Base-by-base conservation (phyloP, 176 grass and related monocot species). In the Saccharum officinarum region DNA sequence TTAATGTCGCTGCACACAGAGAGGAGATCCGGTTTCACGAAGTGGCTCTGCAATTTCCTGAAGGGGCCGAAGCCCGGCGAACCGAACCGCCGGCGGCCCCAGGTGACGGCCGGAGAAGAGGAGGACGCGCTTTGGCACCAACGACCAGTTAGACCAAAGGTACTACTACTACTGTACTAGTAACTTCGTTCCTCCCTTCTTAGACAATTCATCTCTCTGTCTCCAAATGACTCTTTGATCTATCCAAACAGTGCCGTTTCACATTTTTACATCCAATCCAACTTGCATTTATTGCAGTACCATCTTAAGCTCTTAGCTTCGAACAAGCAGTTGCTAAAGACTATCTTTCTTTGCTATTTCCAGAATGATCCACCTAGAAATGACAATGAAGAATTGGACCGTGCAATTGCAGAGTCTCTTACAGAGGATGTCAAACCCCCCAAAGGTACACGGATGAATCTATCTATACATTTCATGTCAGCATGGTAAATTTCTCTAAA, bases 41-140 rank as follows among this genome's bases (percentile, higher is more conserved):
- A 92, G 92, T 99, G 94, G 97, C 91, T 99, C 73, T 88, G 86
- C 86, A 87, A 84, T 76, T 86, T 96, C 89, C 84, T 99, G 42
- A 94, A 90, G 87, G 97, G 97, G 75, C 72, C 79, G n/a, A 90
- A 86, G 76, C 73, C 71, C 40, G 78, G 71, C 36, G 90, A 89
- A 61, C 78, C 86, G 3, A 86, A 86, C 64, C 90, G 90, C 31
- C 50, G 55, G 8, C 83, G 79, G 8, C 90, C 75, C 46, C 73
- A 81, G 76, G 62, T 84, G 80, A 88, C 80, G n/a, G 61, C 79
- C 2, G 90, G 89, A 59, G 67, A 70, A 18, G 89, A 93, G 80
- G 90, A 95, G 50, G 91, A 52, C 84, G 82, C 90, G 54, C 84
- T 91, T 50, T 90, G 92, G 97, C 83, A 62, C 59, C 59, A 87